Percentiles rank a stretch among this genome's conserved stretches.
Conservation (phyloP, 345 rosid species). For the Garcia nutans region DNA sequence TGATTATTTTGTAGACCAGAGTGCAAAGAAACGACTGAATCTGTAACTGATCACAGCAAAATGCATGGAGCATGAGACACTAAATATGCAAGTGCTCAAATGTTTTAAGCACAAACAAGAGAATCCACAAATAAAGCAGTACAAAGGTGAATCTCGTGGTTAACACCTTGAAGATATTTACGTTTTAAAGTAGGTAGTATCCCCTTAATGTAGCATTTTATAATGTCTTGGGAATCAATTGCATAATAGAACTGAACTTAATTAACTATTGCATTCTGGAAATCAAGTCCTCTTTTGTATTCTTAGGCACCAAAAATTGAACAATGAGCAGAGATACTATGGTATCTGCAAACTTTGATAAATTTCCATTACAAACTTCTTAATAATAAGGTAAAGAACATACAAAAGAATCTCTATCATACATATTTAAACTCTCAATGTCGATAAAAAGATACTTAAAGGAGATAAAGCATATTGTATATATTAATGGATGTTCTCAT, state of each 20-base stretch:
- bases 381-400: too few species aligned
- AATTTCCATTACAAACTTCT: too few species aligned
- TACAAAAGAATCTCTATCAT: too few species aligned
- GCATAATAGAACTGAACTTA: neutral
- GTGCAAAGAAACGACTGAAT: slow-evolving; percentile 85
- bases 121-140: slow-evolving; percentile 1
- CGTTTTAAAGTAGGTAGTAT: neutral
- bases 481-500: too few species aligned
- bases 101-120: slow-evolving; percentile 1
- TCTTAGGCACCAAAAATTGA: too few species aligned
- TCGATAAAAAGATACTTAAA: too few species aligned
- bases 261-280: neutral
- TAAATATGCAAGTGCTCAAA: neutral
- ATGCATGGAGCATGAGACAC: slow-evolving; percentile 17
- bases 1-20: slow-evolving; percentile 55
- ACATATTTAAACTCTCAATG: too few species aligned
- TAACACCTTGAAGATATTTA: slow-evolving; percentile 1
- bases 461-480: too few species aligned
- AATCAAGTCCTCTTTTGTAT: neutral
- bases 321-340: neutral
- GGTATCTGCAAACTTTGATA: neutral
- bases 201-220: neutral
- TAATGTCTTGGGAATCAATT: neutral
- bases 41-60: slow-evolving; percentile 62
- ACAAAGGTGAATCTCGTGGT: slow-evolving; percentile 15